Conservation (phyloP, 2,329 filamentous ascomycete genomes). For the Alternaria arborescens region DNA sequence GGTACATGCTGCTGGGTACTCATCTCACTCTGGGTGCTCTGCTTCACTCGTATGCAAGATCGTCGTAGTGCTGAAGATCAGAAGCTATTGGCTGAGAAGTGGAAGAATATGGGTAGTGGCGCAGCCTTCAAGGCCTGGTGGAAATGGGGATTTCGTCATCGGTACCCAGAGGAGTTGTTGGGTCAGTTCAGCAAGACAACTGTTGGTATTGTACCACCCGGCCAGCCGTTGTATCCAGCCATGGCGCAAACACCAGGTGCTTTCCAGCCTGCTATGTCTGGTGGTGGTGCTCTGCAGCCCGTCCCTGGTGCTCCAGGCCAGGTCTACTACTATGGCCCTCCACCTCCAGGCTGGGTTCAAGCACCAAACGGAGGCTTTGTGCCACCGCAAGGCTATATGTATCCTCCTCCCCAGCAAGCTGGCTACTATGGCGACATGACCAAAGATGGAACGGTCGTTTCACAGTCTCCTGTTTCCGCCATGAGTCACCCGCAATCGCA, state of each 20-base stretch:
- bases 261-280: slow-evolving; percentile 13
- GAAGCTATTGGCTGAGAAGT: slow-evolving; percentile 39
- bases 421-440: slow-evolving; percentile 27
- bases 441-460: slow-evolving; percentile 24
- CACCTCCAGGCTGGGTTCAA: slow-evolving; percentile 30
- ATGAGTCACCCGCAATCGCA: slow-evolving; percentile 2
- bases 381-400: slow-evolving; percentile 29
- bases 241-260: slow-evolving; percentile 32
- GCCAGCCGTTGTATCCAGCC: slow-evolving; percentile 32
- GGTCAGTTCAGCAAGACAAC: slow-evolving; percentile 42
- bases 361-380: slow-evolving; percentile 29
- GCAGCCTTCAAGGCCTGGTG: slow-evolving; percentile 45
- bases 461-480: slow-evolving; percentile 16
- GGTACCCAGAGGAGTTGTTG: slow-evolving; percentile 41
- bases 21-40: slow-evolving; percentile 41
- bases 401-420: slow-evolving; percentile 20
- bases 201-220: slow-evolving; percentile 40
- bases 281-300: neutral
- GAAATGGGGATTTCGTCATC: slow-evolving; percentile 43
- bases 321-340: slow-evolving; percentile 36
- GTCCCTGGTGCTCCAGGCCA: slow-evolving; percentile 25
- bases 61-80: slow-evolving; percentile 42
- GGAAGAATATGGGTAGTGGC: slow-evolving; percentile 38
- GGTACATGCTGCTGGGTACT: slow-evolving; percentile 46
- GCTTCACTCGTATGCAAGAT: slow-evolving; percentile 46